Conservation (phyloP, 805 yeast genomes). For the Metschnikowia peoriensis region DNA sequence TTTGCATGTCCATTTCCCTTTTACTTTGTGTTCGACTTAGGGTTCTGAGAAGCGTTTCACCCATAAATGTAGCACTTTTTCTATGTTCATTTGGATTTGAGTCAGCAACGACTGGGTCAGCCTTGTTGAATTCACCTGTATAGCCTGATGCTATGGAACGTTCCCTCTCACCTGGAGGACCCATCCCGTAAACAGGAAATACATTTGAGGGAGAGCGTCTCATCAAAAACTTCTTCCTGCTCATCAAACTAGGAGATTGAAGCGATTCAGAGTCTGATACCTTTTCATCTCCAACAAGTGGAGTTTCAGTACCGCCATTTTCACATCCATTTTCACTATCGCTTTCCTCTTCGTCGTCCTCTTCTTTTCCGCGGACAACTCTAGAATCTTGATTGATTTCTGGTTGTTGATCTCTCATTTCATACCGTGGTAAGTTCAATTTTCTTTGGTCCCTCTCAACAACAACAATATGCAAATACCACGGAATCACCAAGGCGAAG, state of each 20-base stretch:
- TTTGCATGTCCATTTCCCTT: conserved; percentile 13
- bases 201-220: conserved; percentile 62
- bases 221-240: neutral
- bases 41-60: conserved; percentile 13
- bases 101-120: neutral
- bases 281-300: neutral
- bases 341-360: conserved; percentile 13
- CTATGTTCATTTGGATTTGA: conserved; percentile 2
- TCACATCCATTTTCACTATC: conserved; percentile 6
- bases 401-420: conserved; percentile 78
- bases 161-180: conserved; percentile 57
- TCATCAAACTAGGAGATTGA: conserved; percentile 1
- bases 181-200: conserved; percentile 81
- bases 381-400: conserved; percentile 74
- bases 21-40: conserved; percentile 12
- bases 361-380: conserved; percentile 50
- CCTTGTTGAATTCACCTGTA: conserved; percentile 6
- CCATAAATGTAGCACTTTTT: conserved; percentile 14
- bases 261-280: conserved; percentile 1
- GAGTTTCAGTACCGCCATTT: conserved; percentile 13
- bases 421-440: conserved; percentile 65
- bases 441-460: conserved; percentile 67
- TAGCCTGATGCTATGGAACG: conserved; percentile 49
- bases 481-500: conserved; percentile 65
- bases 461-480: conserved; percentile 68